phyloP scores from a whole-genome alignment of 257 asterid genomes.

The Plantago major region DNA sequence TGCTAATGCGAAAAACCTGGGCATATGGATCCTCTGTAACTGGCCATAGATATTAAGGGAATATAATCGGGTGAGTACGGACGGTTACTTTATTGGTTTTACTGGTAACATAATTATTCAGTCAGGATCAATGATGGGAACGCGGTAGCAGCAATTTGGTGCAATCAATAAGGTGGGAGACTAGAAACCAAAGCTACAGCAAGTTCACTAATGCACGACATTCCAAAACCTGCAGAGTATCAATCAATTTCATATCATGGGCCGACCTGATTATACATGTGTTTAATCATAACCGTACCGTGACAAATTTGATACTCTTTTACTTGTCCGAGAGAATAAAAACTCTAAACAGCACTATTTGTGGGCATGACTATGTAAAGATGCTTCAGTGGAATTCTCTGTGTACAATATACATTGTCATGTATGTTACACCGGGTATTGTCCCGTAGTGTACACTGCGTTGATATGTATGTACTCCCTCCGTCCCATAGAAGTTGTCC shows the following conservation, averaged over 20 bases:
- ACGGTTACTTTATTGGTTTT: no score
- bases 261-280: conserved; percentile 5
- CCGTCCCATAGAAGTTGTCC: no score
- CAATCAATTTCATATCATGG: conserved; percentile 24
- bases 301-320: neutral
- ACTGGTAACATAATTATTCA: neutral
- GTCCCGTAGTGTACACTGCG: no score
- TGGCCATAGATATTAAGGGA: no score
- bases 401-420: no score
- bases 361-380: neutral
- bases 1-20: no score
- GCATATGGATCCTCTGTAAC: no score
- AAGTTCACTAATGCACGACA: conserved; percentile 19
- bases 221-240: conserved; percentile 19
- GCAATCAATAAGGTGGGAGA: conserved; percentile 16
- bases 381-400: neutral
- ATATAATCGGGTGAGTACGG: no score
- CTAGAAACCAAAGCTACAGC: conserved; percentile 6
- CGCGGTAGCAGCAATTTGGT: conserved; percentile 8
- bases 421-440: no score
- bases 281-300: neutral
- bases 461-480: no score
- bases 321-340: neutral
- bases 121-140: neutral
- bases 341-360: neutral